Conservation (phyloP, 1,284 basidiomycete genomes). For the Sporisorium exsertum region DNA sequence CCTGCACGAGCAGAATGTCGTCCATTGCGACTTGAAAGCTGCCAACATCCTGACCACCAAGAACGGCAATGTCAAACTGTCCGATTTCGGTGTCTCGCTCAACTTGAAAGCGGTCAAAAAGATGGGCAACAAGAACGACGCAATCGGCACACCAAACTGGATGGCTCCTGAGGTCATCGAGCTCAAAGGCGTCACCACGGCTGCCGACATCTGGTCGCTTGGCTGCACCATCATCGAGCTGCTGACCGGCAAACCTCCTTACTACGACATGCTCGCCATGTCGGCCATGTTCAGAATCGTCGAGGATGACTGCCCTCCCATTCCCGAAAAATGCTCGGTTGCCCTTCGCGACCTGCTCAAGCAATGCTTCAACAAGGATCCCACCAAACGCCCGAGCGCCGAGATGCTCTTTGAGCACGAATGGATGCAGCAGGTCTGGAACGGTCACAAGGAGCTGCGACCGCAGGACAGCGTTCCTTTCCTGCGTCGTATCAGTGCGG, state of each 20-base stretch:
- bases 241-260: slow-evolving; percentile 89
- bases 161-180: slow-evolving; percentile 96
- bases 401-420: slow-evolving; percentile 85
- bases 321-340: slow-evolving; percentile 82
- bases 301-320: slow-evolving; percentile 86
- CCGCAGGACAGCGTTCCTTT: slow-evolving; percentile 94
- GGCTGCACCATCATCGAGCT: slow-evolving; percentile 94
- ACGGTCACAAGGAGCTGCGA: slow-evolving; percentile 74
- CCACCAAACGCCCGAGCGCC: slow-evolving; percentile 81
- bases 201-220: slow-evolving; percentile 85
- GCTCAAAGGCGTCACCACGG: slow-evolving; percentile 74
- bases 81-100: slow-evolving; percentile 74
- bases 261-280: slow-evolving; percentile 75
- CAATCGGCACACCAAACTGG: slow-evolving; percentile 96
- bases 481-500: slow-evolving; percentile 86
- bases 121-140: slow-evolving; percentile 75
- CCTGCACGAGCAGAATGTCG: slow-evolving; percentile 86
- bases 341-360: slow-evolving; percentile 81
- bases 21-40: slow-evolving; percentile 74
- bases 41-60: slow-evolving; percentile 75
- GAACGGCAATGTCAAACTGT: slow-evolving; percentile 73
- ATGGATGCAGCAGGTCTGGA: slow-evolving; percentile 86
- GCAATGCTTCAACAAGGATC: slow-evolving; percentile 89
- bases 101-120: slow-evolving; percentile 73
- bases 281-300: slow-evolving; percentile 88